Percentiles rank a stretch among this genome's conserved stretches.
phyloP scores from a whole-genome alignment of 1,139 yeast species.

The Yamadazyma blattariae region DNA sequence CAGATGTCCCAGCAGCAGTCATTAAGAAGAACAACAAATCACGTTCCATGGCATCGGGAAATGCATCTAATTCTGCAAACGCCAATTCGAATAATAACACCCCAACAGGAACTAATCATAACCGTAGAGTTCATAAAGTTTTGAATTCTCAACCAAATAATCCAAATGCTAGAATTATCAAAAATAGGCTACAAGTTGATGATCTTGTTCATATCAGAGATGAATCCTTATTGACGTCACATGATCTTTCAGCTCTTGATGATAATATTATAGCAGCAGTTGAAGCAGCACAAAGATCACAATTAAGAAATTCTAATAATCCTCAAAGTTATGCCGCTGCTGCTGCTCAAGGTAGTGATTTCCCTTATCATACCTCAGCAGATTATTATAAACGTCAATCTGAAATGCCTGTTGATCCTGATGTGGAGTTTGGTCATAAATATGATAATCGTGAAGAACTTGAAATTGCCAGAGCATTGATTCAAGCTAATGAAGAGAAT shows the following conservation, averaged over 20 bases:
- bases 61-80: conserved; percentile 1
- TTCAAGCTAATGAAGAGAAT: conserved; percentile 51
- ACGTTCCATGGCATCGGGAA: conserved; percentile 7
- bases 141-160: conserved; percentile 19
- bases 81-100: neutral
- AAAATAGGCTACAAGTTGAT: conserved; percentile 25
- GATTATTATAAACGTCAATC: conserved; percentile 17
- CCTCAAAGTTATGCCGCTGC: conserved; percentile 32
- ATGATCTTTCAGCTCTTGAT: conserved; percentile 43
- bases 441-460: conserved; percentile 49
- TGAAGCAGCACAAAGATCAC: conserved; percentile 55
- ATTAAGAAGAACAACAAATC: conserved; percentile 28
- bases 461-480: conserved; percentile 64
- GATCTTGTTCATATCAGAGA: conserved; percentile 37
- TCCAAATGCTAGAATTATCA: conserved; percentile 22
- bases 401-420: conserved; percentile 53
- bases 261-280: conserved; percentile 66
- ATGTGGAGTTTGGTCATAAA: conserved; percentile 51
- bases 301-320: conserved; percentile 14
- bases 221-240: conserved; percentile 29
- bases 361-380: conserved; percentile 17
- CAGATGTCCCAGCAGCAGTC: conserved; percentile 29
- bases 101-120: neutral
- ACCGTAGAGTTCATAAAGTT: conserved; percentile 15
- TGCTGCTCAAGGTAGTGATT: conserved; percentile 29